Evolutionary conservation across 495 filamentous ascomycete genomes (phyloP), one percentile per base, ranked within the genome.

Genomic region (Margaritispora aquatica): DNA sequence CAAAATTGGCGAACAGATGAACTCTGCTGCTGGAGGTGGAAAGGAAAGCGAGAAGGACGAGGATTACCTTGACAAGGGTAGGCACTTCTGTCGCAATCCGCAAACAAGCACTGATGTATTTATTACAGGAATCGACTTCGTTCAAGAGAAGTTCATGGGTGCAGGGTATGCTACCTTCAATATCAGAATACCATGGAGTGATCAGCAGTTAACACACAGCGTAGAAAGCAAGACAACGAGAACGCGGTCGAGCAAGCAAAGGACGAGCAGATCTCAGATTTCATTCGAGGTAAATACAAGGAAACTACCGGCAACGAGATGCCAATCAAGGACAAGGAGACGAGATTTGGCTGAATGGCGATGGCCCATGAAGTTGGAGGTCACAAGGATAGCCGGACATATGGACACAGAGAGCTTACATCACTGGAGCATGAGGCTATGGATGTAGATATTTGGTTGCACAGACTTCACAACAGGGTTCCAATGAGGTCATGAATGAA

Each of bases 231-330:
- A 71, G 71, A 76, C 73, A 88, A 89, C 72, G 87, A 90, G 73
- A 80, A 73, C 55, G 86, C 86, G 7, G 69, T 79, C 34, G 87
- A 90, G 70, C 87, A 90, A 67, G 85, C 83, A 63, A 88, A 89
- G 74, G 87, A 90, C 66, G 83, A 88, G 69, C 66, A 81, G 70
- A 85, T 87, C 52, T 80, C 80, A 2, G 77, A 85, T 49, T 75
- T 79, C 69, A 83, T 90, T 59, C 79, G 87, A 20, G 69, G 70
- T 1, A 73, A 83, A 69, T 88, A 85, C 72, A 85, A 85, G 78
- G 74, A 69, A 21, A 68, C 68, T 0, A 82, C 81, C 0, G 87
- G 87, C 51, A 79, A 73, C 15, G 83, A 88, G 24, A 51, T 89
- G 31, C 84, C 83, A 26, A 73, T 88, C 60, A 74, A 82, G 70